Percentiles rank a stretch among this genome's conserved stretches.
Conservation (phyloP, 345 rosid species). For the Aurinia saxatilis region DNA sequence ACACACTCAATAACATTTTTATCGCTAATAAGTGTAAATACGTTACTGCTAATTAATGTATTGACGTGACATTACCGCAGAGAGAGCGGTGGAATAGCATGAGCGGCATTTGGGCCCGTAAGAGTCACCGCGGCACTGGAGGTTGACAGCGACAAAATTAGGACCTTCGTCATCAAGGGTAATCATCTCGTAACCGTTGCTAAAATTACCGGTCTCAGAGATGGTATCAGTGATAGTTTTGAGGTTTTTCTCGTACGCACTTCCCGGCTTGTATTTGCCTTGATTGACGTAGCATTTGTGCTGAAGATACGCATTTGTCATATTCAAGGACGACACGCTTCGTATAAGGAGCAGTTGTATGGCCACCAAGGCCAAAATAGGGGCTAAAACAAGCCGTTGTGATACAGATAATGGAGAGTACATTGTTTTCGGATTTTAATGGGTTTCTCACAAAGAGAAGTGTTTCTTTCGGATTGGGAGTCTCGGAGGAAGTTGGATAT, state of each 20-base stretch:
- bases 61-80: constrained; percentile 18
- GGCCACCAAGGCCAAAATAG: neutral
- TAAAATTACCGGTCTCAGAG: neutral
- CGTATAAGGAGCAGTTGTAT: constrained; percentile 7
- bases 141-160: constrained; percentile 26
- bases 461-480: neutral
- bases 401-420: neutral
- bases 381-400: neutral
- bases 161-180: constrained; percentile 18
- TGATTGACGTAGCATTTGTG: constrained; percentile 3
- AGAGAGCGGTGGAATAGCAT: constrained; percentile 29
- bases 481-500: neutral
- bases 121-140: constrained; percentile 51
- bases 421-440: neutral
- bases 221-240: neutral
- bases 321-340: neutral
- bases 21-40: no score
- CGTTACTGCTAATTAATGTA: neutral
- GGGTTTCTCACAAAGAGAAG: neutral
- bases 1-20: neutral
- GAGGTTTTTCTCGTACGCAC: neutral
- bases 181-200: constrained; percentile 22
- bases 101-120: constrained; percentile 33
- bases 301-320: constrained; percentile 3
- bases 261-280: constrained; percentile 13